Evolutionary conservation across 2,329 filamentous ascomycete species (phyloP).

Genomic region (Hymenoscyphus repandus): DNA sequence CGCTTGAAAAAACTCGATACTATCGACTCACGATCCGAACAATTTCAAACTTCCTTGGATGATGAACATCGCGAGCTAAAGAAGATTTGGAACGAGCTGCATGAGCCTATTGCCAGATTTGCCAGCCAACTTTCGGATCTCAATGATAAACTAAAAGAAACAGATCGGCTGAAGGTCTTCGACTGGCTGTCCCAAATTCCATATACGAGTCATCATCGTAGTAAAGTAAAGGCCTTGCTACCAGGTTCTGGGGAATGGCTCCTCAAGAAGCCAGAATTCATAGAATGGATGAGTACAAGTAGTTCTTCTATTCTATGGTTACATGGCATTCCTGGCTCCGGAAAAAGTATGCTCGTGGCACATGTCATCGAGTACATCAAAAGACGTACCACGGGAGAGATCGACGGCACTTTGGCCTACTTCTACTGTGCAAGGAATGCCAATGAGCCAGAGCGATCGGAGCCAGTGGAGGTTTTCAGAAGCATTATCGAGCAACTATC

Average conservation of each 20-base stretch:
- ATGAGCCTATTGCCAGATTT: no score
- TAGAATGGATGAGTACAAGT: constrained; percentile 27
- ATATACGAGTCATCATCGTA: constrained; percentile 5
- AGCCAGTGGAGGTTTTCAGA: constrained; percentile 20
- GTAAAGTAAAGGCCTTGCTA: constrained; percentile 14
- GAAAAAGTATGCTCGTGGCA: constrained; percentile 31
- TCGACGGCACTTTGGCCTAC: constrained; percentile 15
- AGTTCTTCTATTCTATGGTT: constrained; percentile 33
- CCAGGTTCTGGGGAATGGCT: constrained; percentile 23
- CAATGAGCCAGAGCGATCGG: constrained; percentile 22
- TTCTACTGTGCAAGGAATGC: constrained; percentile 29
- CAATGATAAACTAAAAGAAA: no score
- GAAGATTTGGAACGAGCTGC: no score
- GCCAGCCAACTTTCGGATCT: no score
- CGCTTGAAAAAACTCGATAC: no score
- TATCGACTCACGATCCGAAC: no score
- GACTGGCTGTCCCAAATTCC: constrained; percentile 8
- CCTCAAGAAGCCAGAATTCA: constrained; percentile 21
- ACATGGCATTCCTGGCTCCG: constrained; percentile 31
- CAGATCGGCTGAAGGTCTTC: constrained; percentile 7
- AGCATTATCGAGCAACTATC: constrained; percentile 24
- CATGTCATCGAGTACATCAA: constrained; percentile 7
- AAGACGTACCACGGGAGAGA: no score
- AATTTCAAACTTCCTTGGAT: no score
- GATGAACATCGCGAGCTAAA: no score